Evolutionary conservation across 495 filamentous ascomycete species (phyloP).

Genomic region (Hypoxylon crocopeplum): DNA sequence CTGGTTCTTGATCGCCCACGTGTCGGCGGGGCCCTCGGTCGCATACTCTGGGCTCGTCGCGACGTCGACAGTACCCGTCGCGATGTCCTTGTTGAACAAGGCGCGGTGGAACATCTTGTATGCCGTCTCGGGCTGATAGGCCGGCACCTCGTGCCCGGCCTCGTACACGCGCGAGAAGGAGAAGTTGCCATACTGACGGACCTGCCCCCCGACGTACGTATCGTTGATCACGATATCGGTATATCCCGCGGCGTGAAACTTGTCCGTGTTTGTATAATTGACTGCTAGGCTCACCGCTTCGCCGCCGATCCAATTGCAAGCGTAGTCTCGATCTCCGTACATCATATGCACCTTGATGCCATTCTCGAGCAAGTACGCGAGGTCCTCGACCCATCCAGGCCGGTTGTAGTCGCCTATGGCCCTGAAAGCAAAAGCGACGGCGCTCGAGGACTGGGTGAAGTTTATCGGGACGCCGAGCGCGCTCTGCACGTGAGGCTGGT

Average conservation of each 20-base stretch:
- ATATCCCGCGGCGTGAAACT: slow-evolving; percentile 65
- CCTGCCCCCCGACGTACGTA: slow-evolving; percentile 64
- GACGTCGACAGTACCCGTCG: slow-evolving; percentile 64
- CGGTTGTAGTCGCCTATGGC: slow-evolving; percentile 61
- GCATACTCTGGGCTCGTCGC: slow-evolving; percentile 53
- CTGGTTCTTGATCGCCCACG: slow-evolving; percentile 58
- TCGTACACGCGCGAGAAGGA: slow-evolving; percentile 74
- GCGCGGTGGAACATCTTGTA: slow-evolving; percentile 67
- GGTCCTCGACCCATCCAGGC: slow-evolving; percentile 52
- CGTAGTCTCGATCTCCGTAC: slow-evolving; percentile 67
- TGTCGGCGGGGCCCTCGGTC: slow-evolving; percentile 58
- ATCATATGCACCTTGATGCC: slow-evolving; percentile 71
- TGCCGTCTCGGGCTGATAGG: slow-evolving; percentile 71
- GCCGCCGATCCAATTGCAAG: slow-evolving; percentile 71
- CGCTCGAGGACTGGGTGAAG: slow-evolving; percentile 62
- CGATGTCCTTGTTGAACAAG: slow-evolving; percentile 63
- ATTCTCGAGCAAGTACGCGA: slow-evolving; percentile 58
- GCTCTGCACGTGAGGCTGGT: slow-evolving; percentile 65
- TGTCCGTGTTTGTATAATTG: slow-evolving; percentile 49
- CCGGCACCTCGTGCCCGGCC: slow-evolving; percentile 74
- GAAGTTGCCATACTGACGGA: slow-evolving; percentile 71
- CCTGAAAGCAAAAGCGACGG: slow-evolving; percentile 60
- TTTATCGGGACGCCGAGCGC: slow-evolving; percentile 73
- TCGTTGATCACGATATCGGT: slow-evolving; percentile 54
- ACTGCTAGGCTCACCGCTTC: slow-evolving; percentile 64